These are phyloP conservation scores for Perkinsus marinus DNA, from an alignment of 169 alveolate species.

Conservation along the genomic window DNA sequence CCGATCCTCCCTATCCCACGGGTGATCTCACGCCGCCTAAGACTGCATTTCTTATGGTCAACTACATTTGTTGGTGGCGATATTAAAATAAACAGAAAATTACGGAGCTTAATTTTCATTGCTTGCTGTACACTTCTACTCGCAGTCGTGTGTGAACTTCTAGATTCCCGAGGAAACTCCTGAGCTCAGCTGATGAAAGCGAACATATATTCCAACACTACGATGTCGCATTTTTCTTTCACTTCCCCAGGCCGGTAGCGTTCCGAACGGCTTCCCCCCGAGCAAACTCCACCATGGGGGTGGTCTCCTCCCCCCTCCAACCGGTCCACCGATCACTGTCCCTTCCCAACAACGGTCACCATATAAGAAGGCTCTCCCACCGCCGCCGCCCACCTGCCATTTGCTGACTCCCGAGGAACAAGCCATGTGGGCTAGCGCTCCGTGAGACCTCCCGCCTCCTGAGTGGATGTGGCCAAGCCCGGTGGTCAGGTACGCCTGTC, in stretches of 20 bases:
- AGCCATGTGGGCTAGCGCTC: not conserved
- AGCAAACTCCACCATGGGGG: not conserved
- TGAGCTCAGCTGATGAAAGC: too few species aligned
- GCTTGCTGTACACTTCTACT: too few species aligned
- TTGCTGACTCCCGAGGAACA: not conserved
- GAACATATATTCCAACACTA: too few species aligned
- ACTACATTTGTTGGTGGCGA: not conserved
- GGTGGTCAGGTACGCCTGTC: not conserved
- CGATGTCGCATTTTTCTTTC: not conserved
- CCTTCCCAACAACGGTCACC: not conserved
- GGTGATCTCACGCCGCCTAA: not conserved
- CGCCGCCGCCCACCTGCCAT: not conserved
- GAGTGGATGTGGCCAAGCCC: not conserved
- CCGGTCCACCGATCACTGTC: not conserved
- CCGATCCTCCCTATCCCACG: not conserved
- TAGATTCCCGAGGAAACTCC: too few species aligned
- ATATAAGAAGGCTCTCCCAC: not conserved
- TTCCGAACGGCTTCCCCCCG: not conserved
- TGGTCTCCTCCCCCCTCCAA: not conserved
- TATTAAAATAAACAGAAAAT: too few species aligned
- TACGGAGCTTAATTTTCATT: too few species aligned
- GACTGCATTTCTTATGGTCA: not conserved
- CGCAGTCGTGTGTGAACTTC: too few species aligned
- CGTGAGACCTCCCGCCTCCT: not conserved
- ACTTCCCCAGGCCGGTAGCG: not conserved